A percentile compares a stretch with the other conserved stretches of the same genome.
These are phyloP conservation scores for Borovskyia barvae DNA, from an alignment of 208 protist genomes.

Conservation along the genomic window DNA sequence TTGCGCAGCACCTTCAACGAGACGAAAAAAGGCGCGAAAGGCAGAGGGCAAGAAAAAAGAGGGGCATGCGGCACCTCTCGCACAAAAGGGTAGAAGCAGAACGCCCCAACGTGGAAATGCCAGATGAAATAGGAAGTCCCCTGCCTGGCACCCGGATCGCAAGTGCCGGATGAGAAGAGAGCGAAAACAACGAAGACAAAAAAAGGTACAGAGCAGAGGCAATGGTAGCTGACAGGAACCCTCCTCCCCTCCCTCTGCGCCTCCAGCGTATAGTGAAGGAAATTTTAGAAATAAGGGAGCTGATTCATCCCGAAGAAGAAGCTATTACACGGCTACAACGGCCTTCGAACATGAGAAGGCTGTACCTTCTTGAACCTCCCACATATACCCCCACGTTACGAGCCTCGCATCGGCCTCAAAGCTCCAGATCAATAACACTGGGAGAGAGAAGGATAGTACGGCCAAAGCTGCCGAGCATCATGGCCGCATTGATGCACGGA, in stretches of 20 bases:
- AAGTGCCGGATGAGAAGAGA: not conserved
- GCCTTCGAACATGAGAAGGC: too few species aligned
- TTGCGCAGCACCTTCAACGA: too few species aligned
- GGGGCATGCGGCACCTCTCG: not conserved
- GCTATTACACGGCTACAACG: too few species aligned
- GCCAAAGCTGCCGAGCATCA: slow-evolving; percentile 24
- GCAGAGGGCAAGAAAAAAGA: not conserved
- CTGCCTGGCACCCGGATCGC: too few species aligned
- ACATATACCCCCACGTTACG: too few species aligned
- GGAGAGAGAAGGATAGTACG: slow-evolving; percentile 21
- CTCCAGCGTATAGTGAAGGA: too few species aligned
- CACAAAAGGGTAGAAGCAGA: not conserved
- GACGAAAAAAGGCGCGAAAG: not conserved
- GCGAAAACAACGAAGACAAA: not conserved
- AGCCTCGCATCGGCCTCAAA: slow-evolving; percentile 16
- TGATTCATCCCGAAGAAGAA: too few species aligned
- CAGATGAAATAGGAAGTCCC: too few species aligned
- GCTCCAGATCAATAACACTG: slow-evolving; percentile 47
- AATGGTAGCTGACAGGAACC: slow-evolving; percentile 13
- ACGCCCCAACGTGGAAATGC: too few species aligned
- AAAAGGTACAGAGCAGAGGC: not conserved
- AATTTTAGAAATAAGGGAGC: too few species aligned
- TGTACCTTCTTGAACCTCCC: too few species aligned
- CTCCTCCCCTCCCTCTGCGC: too few species aligned
- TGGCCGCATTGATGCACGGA: slow-evolving; percentile 55